These are phyloP conservation scores for Colletotrichum chlorophyti DNA, from an alignment of 2,329 filamentous ascomycete species.

Conservation along the genomic window DNA sequence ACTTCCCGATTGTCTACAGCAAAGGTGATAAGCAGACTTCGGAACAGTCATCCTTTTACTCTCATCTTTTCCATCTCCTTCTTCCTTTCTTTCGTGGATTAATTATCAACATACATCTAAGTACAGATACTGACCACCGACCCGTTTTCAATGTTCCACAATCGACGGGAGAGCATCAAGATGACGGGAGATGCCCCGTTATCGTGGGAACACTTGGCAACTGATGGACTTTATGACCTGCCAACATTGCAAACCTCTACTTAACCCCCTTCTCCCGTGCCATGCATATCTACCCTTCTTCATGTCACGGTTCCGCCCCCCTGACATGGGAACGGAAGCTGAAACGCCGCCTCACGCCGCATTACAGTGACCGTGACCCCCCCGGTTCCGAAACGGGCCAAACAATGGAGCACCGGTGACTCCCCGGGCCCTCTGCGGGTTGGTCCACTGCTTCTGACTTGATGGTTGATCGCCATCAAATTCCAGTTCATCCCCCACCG, in stretches of 20 bases:
- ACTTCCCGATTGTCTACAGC: too few species aligned
- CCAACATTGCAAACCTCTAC: conserved; percentile 7
- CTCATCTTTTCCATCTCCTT: too few species aligned
- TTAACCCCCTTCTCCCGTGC: neutral
- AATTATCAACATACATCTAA: too few species aligned
- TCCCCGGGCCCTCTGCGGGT: too few species aligned
- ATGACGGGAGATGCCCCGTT: neutral
- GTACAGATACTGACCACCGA: neutral
- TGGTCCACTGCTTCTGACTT: neutral
- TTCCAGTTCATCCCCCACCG: neutral
- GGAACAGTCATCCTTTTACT: too few species aligned
- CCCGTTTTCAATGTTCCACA: conserved; percentile 18
- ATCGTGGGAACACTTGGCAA: conserved; percentile 1
- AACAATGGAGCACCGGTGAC: too few species aligned
- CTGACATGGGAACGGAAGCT: conserved; percentile 33
- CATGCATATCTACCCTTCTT: neutral
- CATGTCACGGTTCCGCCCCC: too few species aligned
- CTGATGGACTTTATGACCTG: conserved; percentile 9
- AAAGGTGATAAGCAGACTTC: too few species aligned
- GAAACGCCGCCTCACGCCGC: conserved; percentile 45
- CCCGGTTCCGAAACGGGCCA: conserved; percentile 40
- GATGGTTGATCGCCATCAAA: neutral
- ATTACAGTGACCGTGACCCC: conserved; percentile 31
- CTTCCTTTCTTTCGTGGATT: neutral
- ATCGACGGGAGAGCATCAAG: conserved; percentile 6